Evolutionary conservation across 2,329 filamentous ascomycete species (phyloP), one percentile per base, ranked within the genome.

Genomic region (Fusarium hostae): DNA sequence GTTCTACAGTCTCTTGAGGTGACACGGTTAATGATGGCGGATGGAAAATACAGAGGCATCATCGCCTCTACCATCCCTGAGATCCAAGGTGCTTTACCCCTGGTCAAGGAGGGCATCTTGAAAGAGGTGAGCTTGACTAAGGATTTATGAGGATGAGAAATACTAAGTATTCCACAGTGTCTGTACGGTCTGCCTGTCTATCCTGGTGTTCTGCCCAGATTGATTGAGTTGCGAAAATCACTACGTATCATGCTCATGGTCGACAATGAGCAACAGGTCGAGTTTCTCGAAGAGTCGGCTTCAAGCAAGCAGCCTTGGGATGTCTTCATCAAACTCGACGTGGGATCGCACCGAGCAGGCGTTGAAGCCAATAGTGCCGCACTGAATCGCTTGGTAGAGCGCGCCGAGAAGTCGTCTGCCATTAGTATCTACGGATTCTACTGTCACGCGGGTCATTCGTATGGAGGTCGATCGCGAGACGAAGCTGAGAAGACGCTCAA

Each of bases 171-270:
- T 3, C 3, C 7, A 4, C 55, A 80, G 79, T 73, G 78, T 59
- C 75, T 84, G 10, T 84, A 83, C 43, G 81, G 82, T 18, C 71
- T 84, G 9, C 82, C 82, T n/a, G 68, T 84, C 48, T 80, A 79
- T 43, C 78, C 80, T 6, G 75, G 80, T 9, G 75, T 77, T 12
- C 68, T 83, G 4, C 76, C 78, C 0, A 70, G 75, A 5, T 74
- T 84, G 26, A n/a, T 54, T 3, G 68, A 76, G 5, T 59, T 83
- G 4, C 72, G 78, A 4, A 64, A 75, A 24, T 74, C 75, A 2
- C 44, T 83, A 16, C 75, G 71, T 9, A 78, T 84, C 37, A 51
- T 79, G 16, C 76, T 84, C 20, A 79, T 84, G 78, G 69, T 83
- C 43, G 81, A 82, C 66, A 78, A 82, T 37, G 74, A 78, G 48